Base-by-base conservation (phyloP, 352 stramenopile genomes). In the Globisporangium iwayamae region DNA sequence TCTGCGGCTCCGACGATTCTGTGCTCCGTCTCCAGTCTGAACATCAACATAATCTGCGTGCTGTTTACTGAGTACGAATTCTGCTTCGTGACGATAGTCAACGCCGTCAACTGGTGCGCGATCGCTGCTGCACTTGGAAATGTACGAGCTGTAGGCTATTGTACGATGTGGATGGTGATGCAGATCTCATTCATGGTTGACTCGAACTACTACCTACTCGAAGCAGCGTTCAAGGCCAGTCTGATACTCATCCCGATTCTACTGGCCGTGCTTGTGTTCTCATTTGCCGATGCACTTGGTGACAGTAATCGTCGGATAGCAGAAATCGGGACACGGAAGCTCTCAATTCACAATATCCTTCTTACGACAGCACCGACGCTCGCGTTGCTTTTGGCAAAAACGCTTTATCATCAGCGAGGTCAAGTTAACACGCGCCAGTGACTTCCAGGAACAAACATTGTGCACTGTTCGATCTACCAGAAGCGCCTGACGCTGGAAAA, bases 351-450 rank as follows among this genome's bases (percentile, higher is more conserved):
- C 45, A 70, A 79, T 25, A 32, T 77, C 7, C 34, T 79, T 1
- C 60, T 69, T 28, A 73, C 61, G 62, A 75, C 72, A 2, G 54
- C 60, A 3, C 63, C 67, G 5, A 73, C 70, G 13, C 65, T 79
- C 2, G 25, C 62, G 22, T 34, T 77, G 13, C 53, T 77, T 34
- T 22, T 75, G 30, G 7, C 60, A 14, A 73, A 68, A 43, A 59
- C 18, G 7, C 13, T 71, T 0, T 70, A 66, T 34, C 41, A 65
- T 14, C 71, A 76, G 22, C 10, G 16, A 1, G 39, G 20, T 36
- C 32, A 52, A 18, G 20, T 34, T 8, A 18, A 22, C 7, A 25
- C 10, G 4, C 63, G 43, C 50, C 60, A 2, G 25, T 51, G 8
- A 16, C 53, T 32, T 32, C 60, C 60, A 13, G 60, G 60, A 18